Conservation (phyloP, 805 yeast genomes). For the Metschnikowia bowlesiae region DNA sequence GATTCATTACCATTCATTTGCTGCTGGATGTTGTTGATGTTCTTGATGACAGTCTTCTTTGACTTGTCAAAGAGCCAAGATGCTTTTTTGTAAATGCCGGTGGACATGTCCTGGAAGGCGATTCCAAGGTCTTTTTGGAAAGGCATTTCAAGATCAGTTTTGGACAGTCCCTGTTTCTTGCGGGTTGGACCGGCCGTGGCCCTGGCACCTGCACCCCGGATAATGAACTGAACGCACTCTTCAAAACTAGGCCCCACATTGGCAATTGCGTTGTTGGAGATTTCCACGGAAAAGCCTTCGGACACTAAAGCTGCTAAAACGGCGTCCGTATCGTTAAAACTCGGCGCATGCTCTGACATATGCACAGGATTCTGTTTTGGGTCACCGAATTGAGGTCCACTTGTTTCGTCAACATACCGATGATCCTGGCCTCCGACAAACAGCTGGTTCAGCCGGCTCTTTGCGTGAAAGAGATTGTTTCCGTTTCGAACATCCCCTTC, state of each 20-base stretch:
- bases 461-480: not conserved
- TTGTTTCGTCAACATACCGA: not conserved
- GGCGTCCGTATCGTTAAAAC: slow-evolving; percentile 32
- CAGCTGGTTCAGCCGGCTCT: not conserved
- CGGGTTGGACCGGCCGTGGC: not conserved
- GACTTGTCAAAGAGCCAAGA: slow-evolving; percentile 56
- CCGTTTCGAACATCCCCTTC: not conserved
- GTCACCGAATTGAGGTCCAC: too few relatives aligned
- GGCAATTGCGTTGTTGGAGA: slow-evolving; percentile 56
- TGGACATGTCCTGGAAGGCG: slow-evolving; percentile 49
- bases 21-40: slow-evolving; percentile 53
- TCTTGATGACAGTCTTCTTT: slow-evolving; percentile 55
- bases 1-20: slow-evolving; percentile 8
- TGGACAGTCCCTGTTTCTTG: too few relatives aligned
- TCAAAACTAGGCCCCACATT: slow-evolving; percentile 58
- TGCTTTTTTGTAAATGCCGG: slow-evolving; percentile 56
- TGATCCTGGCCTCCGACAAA: not conserved
- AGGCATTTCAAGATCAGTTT: too few relatives aligned
- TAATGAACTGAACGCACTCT: slow-evolving; percentile 60
- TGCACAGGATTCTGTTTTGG: too few relatives aligned
- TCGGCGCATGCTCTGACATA: not conserved
- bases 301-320: slow-evolving; percentile 67
- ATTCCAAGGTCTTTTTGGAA: slow-evolving; percentile 21
- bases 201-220: slow-evolving; percentile 36
- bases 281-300: slow-evolving; percentile 69